Base-by-base conservation (phyloP, 106 monocot genomes). In the Apostasia ramifera region DNA sequence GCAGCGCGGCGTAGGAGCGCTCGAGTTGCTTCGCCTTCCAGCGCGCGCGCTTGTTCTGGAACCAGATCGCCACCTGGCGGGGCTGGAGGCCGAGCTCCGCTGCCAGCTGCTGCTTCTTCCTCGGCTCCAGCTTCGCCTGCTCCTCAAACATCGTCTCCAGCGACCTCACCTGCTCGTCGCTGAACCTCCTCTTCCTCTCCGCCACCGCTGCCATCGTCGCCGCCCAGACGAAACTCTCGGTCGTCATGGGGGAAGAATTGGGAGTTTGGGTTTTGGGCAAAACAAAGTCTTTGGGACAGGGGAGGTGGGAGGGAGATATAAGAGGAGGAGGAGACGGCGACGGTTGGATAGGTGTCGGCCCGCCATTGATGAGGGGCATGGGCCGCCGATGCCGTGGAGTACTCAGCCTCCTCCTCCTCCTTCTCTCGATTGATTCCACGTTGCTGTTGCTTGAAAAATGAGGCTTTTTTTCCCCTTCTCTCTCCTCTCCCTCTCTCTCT, bases 21-120 rank as follows among this genome's bases (percentile, higher is more conserved):
- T 90, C 89, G 40, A 85, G 89, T 76, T 85, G 80, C 89, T 90
- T 90, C 8, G 89, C 83, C 69, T 86, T 85, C 85, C 85, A 86
- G 8, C 89, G 77, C 1, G 89, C 89, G 37, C 89, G 61, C 73
- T 86, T 85, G 85, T 90, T 90, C 81, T 90, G 89, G 69, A 90
- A 90, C 89, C 89, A 90, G 13, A 90, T 83, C 14, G 89, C 85
- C n/a, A 90, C 89, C 70, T 90, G 89, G 3, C 89, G 63, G 1
- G 89, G 85, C 66, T 90, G 85, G 69, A 90, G 66, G 10, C 85
- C 89, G 13, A 90, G 82, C 59, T 90, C 89, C 53, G 57, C 59
- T 1, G 88, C 84, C 8, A 88, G 78, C 78, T 88, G 83, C 45
- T 74, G 61, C 78, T 88, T 88, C 81, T 84, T 76, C 43, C 68